Conservation (phyloP, 1,139 yeast genomes). For the Eremothecium coryli region DNA sequence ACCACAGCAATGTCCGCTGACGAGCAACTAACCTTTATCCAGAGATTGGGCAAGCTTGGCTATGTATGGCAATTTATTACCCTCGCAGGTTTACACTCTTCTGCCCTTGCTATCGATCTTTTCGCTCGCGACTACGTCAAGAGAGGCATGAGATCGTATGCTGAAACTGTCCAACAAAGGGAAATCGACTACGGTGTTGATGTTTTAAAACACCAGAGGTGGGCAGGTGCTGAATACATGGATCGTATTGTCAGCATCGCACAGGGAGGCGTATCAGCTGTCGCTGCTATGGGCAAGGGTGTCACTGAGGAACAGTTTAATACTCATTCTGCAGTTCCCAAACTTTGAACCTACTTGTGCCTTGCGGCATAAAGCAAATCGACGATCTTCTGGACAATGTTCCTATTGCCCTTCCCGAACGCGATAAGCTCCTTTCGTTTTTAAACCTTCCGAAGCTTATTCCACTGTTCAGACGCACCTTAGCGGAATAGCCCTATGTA, state of each 20-base stretch:
- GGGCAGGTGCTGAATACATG: conserved; percentile 98
- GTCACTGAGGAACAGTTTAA: conserved; percentile 96
- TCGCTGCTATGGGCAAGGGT: conserved; percentile 98
- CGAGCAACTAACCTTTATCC: conserved; percentile 86
- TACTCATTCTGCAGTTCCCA: conserved; percentile 8
- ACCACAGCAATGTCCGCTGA: conserved; percentile 80
- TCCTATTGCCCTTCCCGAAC: no score
- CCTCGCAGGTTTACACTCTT: conserved; percentile 93
- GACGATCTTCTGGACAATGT: no score
- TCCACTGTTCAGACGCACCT: no score
- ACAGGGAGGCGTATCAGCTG: conserved; percentile 89
- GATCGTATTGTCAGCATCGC: conserved; percentile 85
- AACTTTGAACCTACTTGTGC: not conserved
- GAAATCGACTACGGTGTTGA: conserved; percentile 89
- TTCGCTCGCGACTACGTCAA: conserved; percentile 71
- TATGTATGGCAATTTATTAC: conserved; percentile 98
- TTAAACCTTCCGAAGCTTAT: no score
- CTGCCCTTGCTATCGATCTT: conserved; percentile 83
- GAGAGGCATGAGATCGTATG: conserved; percentile 94
- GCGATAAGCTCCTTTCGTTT: no score
- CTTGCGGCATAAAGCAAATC: no score
- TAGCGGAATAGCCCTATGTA: no score
- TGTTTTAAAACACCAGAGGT: conserved; percentile 94
- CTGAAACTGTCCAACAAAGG: conserved; percentile 73
- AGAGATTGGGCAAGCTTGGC: conserved; percentile 80